Conservation (phyloP, 768 basidiomycete species). For the Mrakia frigida region DNA sequence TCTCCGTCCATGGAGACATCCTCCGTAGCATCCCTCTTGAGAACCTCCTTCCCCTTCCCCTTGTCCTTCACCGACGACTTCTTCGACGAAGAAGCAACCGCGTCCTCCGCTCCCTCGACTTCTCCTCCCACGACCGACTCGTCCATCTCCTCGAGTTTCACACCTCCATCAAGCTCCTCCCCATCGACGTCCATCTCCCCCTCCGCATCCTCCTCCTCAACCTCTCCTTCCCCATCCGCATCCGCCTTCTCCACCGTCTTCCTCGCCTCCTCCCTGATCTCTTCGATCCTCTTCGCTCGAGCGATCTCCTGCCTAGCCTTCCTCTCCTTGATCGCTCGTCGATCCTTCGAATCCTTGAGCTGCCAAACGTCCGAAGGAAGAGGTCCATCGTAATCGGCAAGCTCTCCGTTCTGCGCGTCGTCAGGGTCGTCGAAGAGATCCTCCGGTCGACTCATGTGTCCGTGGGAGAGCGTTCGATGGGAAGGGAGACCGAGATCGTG, state of each 20-base stretch:
- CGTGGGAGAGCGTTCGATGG: neutral
- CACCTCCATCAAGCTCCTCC: neutral
- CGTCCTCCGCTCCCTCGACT: neutral
- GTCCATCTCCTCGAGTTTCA: neutral
- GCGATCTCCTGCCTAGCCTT: neutral
- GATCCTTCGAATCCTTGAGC: neutral
- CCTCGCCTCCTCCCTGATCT: neutral
- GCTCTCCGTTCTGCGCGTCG: neutral
- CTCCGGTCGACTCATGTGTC: neutral
- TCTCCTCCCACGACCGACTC: neutral
- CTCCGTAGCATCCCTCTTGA: slow-evolving; percentile 30
- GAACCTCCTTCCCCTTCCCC: slow-evolving; percentile 28
- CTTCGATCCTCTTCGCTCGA: slow-evolving; percentile 10
- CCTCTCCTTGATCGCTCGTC: slow-evolving; percentile 9
- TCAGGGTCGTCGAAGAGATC: neutral
- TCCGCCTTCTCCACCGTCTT: slow-evolving; percentile 11
- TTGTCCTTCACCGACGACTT: neutral
- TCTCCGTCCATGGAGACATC: slow-evolving; percentile 33
- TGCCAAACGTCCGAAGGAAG: neutral
- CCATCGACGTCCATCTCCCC: slow-evolving; percentile 27
- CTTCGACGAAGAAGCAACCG: neutral
- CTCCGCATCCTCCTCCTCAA: slow-evolving; percentile 32
- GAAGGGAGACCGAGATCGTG: neutral
- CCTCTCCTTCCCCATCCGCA: slow-evolving; percentile 30
- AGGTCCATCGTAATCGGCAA: neutral